Conservation (phyloP, 192 early-diverging fungal species). For the Coemansia sp. region DNA sequence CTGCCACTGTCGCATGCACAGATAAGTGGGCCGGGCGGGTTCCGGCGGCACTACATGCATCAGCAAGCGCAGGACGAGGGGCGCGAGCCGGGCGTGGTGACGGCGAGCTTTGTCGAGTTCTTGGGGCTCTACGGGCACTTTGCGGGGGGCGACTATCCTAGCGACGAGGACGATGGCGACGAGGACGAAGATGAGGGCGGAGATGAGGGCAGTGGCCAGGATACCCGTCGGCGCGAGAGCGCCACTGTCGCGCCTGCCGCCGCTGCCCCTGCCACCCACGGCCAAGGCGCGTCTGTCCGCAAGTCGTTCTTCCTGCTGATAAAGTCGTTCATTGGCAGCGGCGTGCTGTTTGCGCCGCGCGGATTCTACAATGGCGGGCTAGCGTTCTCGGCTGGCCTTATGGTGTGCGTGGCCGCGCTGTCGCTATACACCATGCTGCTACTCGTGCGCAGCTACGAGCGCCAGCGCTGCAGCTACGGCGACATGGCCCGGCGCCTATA, state of each 20-base stretch:
- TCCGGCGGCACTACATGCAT: constrained; percentile 77
- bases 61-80: constrained; percentile 62
- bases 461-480: constrained; percentile 54
- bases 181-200: constrained; percentile 11
- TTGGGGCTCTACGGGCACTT: constrained; percentile 86
- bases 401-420: constrained; percentile 52
- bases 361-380: constrained; percentile 74
- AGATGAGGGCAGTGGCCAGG: background rate
- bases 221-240: background rate
- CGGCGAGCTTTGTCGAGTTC: constrained; percentile 88
- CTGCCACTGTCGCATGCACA: constrained; percentile 40
- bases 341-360: constrained; percentile 62
- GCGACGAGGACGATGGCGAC: constrained; percentile 59
- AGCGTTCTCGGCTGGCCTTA: constrained; percentile 47
- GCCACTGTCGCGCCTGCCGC: background rate
- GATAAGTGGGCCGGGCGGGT: constrained; percentile 72
- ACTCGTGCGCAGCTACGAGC: constrained; percentile 54
- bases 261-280: background rate
- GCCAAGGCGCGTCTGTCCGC: constrained; percentile 46
- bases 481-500: constrained; percentile 59
- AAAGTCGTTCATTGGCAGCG: constrained; percentile 76
- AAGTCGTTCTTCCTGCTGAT: constrained; percentile 70
- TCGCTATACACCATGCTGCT: constrained; percentile 60
- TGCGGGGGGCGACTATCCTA: constrained; percentile 83
- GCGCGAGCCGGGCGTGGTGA: constrained; percentile 54